Evolutionary conservation across 2,329 filamentous ascomycete species (phyloP), one percentile per base, ranked within the genome.

Genomic region (Fusarium nematophilum): DNA sequence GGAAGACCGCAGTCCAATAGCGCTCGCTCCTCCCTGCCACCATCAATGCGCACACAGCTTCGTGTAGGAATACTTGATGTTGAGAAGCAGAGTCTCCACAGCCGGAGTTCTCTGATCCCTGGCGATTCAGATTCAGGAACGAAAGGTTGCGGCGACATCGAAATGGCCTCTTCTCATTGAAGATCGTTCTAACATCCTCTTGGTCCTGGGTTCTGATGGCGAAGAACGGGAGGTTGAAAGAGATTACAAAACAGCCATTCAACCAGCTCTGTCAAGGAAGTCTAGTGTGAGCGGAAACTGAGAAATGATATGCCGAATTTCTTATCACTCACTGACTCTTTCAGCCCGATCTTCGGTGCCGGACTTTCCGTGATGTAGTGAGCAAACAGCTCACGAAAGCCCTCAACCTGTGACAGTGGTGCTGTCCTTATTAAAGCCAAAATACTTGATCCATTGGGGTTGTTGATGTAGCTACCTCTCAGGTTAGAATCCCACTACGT

Each of bases 391-490:
- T 55, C 50, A 3, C 51, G 37, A 8, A 49, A 42, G 2, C 44
- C 59, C 3, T 33, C 2, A 0, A 29, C 49, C 6, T 64, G 60
- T 0, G 51, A 59, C 0, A 23, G 4, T 3, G 58, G 27, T 3
- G 53, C 49, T 0, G 53, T 62, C 11, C 37, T 45, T 1, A 67
- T 14, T 1, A 66, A 21, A 2, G 52, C 10, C 0, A 55, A 8
- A 3, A 66, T 38, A 13, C 26, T 57, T 0, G 18, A 1, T 3
- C 53, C 51, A 31, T 56, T 38, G 1, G 52, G 31, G 17, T 66
- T 46, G 9, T 58, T 57, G 5, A 67, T 57, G 10, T 61, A 63
- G 2, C 65, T 67, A 23, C n/a, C n/a, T n/a, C n/a, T 4, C 8
- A 26, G 4, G 14, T 30, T 27, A 15, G 25, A 10, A 18, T 54